These are phyloP conservation scores for Sporothrix sp. DNA, from an alignment of 2,329 filamentous ascomycete genomes.

Conservation along the genomic window DNA sequence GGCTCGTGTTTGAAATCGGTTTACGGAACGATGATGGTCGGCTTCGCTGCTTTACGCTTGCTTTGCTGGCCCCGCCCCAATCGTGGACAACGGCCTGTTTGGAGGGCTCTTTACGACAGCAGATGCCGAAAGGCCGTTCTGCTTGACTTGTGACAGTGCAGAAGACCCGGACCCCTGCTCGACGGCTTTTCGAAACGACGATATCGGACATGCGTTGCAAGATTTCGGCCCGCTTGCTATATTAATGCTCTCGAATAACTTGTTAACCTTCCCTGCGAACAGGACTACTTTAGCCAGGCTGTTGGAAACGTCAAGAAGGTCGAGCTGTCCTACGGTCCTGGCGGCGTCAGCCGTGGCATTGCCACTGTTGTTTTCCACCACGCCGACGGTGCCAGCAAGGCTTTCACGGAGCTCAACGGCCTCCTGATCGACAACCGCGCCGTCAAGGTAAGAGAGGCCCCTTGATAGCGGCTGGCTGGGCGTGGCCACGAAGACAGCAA, in stretches of 20 bases:
- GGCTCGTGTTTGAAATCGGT: neutral
- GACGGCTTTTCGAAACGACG: slow-evolving; percentile 9
- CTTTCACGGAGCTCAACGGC: slow-evolving; percentile 74
- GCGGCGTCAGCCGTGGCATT: slow-evolving; percentile 82
- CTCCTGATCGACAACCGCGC: slow-evolving; percentile 81
- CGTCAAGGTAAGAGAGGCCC: slow-evolving; percentile 60
- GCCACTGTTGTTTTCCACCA: slow-evolving; percentile 82
- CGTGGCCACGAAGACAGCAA: neutral
- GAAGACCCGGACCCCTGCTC: neutral
- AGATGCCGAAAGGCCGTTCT: slow-evolving; percentile 1
- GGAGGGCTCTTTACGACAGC: neutral
- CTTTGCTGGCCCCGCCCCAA: slow-evolving; percentile 27
- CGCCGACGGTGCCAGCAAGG: slow-evolving; percentile 72
- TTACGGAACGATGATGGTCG: neutral
- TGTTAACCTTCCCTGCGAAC: slow-evolving; percentile 55
- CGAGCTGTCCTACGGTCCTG: slow-evolving; percentile 85
- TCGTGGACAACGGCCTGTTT: neutral
- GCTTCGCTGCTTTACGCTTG: slow-evolving; percentile 19
- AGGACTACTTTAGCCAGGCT: slow-evolving; percentile 92
- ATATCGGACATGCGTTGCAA: slow-evolving; percentile 21
- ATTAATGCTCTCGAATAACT: slow-evolving; percentile 47
- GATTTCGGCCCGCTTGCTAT: slow-evolving; percentile 29
- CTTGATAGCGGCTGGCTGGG: too few species aligned
- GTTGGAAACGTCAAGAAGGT: slow-evolving; percentile 87
- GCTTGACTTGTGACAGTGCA: neutral